Percentiles rank a stretch among this genome's conserved stretches.
Evolutionary conservation across 2,329 filamentous ascomycete genomes (phyloP).

Genomic region (Dothistroma septosporum): DNA sequence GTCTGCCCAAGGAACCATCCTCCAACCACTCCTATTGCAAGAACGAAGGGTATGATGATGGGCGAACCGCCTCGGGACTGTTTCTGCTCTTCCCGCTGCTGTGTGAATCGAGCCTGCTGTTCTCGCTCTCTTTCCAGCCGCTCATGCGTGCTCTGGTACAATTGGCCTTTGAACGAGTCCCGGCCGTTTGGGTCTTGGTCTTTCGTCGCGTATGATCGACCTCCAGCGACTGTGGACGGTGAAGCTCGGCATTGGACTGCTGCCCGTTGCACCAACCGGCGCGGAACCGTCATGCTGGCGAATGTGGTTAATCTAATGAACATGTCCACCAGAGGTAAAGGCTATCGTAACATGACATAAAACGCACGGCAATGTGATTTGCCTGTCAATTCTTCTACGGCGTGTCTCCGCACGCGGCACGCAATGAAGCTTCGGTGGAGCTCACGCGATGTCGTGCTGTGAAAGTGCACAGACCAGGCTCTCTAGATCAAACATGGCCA

Average conservation of each 20-base stretch:
- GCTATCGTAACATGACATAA: neutral
- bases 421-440: neutral
- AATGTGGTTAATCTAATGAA: neutral
- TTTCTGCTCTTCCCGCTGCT: slow-evolving; percentile 32
- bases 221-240: slow-evolving; percentile 8
- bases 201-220: slow-evolving; percentile 38
- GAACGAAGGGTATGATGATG: slow-evolving; percentile 38
- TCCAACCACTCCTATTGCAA: slow-evolving; percentile 48
- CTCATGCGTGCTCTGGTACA: slow-evolving; percentile 59
- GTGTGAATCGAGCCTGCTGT: slow-evolving; percentile 51
- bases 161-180: slow-evolving; percentile 55
- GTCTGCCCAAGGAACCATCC: slow-evolving; percentile 55
- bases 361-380: neutral
- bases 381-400: neutral
- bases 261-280: slow-evolving; percentile 17
- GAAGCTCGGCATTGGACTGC: slow-evolving; percentile 13
- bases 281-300: slow-evolving; percentile 28
- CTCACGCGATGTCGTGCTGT: neutral
- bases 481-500: neutral
- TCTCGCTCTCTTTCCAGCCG: slow-evolving; percentile 56
- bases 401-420: slow-evolving; percentile 3
- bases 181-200: slow-evolving; percentile 31
- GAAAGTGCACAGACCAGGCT: neutral
- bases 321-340: neutral
- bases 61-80: slow-evolving; percentile 25